Percentiles rank a stretch among this genome's conserved stretches.
Evolutionary conservation across 2,329 filamentous ascomycete species (phyloP).

Genomic region (Cryphonectria parasitica): DNA sequence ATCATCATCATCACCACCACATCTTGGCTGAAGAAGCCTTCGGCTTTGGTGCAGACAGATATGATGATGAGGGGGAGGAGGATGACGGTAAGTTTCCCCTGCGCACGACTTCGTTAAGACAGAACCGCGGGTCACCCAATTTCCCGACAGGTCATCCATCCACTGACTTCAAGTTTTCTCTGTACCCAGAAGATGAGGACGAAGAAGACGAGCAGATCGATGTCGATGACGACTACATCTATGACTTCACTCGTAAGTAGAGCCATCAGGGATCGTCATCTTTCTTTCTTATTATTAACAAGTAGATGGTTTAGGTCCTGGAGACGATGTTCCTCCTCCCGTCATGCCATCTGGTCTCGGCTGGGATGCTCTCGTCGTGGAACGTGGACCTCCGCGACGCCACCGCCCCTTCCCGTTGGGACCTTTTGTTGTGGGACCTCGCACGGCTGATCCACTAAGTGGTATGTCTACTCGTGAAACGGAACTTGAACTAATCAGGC

Average conservation of each 20-base stretch:
- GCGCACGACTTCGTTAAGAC: neutral
- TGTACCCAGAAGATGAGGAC: slow-evolving; percentile 47
- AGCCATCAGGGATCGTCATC: neutral
- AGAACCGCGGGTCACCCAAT: neutral
- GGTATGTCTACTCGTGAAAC: slow-evolving; percentile 44
- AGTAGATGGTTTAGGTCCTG: slow-evolving; percentile 30
- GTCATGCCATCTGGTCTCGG: slow-evolving; percentile 53
- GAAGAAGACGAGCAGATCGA: slow-evolving; percentile 74
- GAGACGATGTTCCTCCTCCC: slow-evolving; percentile 49
- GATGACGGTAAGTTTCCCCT: slow-evolving; percentile 54
- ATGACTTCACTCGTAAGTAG: slow-evolving; percentile 61
- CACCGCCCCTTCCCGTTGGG: slow-evolving; percentile 64
- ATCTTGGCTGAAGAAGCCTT: slow-evolving; percentile 36
- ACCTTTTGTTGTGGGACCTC: slow-evolving; percentile 57
- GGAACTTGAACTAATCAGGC: slow-evolving; percentile 19
- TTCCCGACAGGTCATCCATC: too few relatives aligned
- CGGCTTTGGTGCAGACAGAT: slow-evolving; percentile 25
- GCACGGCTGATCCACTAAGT: slow-evolving; percentile 51
- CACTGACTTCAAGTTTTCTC: slow-evolving; percentile 30
- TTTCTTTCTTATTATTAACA: slow-evolving; percentile 14
- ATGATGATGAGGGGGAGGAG: slow-evolving; percentile 63
- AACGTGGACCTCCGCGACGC: slow-evolving; percentile 55
- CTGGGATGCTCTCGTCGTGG: slow-evolving; percentile 61
- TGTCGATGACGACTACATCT: slow-evolving; percentile 69
- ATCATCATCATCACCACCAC: slow-evolving; percentile 49